Base-by-base conservation (phyloP, 2,329 filamentous ascomycete species). In the Colletotrichum cuscutae region DNA sequence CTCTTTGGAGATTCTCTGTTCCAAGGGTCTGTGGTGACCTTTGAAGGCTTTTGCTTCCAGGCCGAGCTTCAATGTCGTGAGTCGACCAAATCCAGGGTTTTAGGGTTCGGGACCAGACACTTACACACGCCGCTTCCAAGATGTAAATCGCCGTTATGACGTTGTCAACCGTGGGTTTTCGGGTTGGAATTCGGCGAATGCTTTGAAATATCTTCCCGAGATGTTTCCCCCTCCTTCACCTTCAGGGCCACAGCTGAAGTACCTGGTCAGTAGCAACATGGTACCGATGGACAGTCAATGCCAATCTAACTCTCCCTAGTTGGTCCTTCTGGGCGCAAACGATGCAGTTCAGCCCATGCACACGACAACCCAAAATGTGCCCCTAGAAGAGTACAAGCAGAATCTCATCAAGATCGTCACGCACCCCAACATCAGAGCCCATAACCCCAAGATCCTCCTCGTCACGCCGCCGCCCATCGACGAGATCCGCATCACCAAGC, bases 1-100 rank as follows among this genome's bases (percentile, higher is more conserved):
- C 90, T 98, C 28, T 93, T 98, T 74, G 96, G 96, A 67, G 97
- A 98, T 84, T 97, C 94, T 37, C 92, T 98, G 74, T 92, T 96
- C 61, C 91, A 98, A 79, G 86, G 88, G 54, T 89, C 91, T 2
- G 89, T 89, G 75, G 86, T 88, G 46, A 85, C 91, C 61, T 82
- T 88, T 12, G 84, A 89, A 69, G 94, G 93, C 19, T 96, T 95
- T 81, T 94, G 89, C 0, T 94, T 97, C 77, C 90, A 92, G 71
- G 89, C 93, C 26, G 91, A 89, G 19, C 84, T 98, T 3, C 91
- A 95, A 79, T 83, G 89, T 76, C 88, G 93, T 95, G 77, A 80
- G 88, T 85, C 13, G 28, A 6, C 13, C 13, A 26, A 3, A 26
- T 28, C 13, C 37, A 35, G 6, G 32, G 37, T 88, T 92, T 94